Evolutionary conservation across 495 filamentous ascomycete genomes (phyloP), one percentile per base, ranked within the genome.

Genomic region (Aspergillus funiculosus): DNA sequence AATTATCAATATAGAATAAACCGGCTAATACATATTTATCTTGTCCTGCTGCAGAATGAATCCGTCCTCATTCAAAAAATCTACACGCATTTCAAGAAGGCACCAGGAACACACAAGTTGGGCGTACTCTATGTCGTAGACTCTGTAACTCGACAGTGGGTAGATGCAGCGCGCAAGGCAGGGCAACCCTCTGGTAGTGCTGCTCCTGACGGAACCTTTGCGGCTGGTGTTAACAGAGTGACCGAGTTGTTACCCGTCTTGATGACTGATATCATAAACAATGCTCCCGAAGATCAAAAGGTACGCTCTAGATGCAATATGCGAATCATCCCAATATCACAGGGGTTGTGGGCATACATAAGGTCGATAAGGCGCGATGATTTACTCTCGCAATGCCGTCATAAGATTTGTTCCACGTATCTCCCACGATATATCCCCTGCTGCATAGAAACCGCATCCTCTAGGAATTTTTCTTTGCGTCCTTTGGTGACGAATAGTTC

Each of bases 111-210:
- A 61, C 90, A 97, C 79, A 98, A 98, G 73, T 75, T 98, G 73
- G 92, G 92, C 67, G 89, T 96, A 60, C 83, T 98, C 73, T 98
- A 98, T 83, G 89, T 97, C 73, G 87, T 98, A 94, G 94, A 98
- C 78, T 95, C 90, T 77, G 89, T 98, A 82, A 89, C 89, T 64
- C 86, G 92, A 69, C 88, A 90, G 71, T 98, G 94, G 89, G 80
- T 95, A 79, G 90, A 98, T 66, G 84, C 86, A 64, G 94, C 92
- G 51, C 89, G 87, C 66, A 80, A 81, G 53, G 77, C 83, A 50
- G 87, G 87, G 49, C 89, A 97, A 64, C 73, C 82, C 45, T 74
- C 89, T 59, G 86, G 83, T 61, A 78, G 75, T 55, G 72, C 78
- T 58, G 86, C 88, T 45, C 76, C 79, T 48, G 87, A 94, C 71